Conservation (phyloP, 2,329 filamentous ascomycete genomes). For the Pseudogymnoascus sp. region DNA sequence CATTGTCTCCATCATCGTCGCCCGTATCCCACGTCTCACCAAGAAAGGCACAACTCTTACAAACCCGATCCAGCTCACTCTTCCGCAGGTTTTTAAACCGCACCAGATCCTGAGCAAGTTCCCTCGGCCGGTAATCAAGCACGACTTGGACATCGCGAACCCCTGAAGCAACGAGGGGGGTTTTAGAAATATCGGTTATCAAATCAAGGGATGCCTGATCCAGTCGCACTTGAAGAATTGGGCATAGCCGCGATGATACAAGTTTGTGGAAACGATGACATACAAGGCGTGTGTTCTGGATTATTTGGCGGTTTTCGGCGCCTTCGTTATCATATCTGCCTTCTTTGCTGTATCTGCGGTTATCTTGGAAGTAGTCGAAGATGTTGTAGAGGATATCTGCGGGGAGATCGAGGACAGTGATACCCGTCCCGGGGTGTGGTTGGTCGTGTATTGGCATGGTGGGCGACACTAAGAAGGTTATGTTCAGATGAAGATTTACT, state of each 20-base stretch:
- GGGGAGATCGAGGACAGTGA: too few species aligned
- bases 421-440: too few species aligned
- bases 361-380: too few species aligned
- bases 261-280: neutral
- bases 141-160: neutral
- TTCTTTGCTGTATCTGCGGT: slow-evolving; percentile 9
- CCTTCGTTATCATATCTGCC: slow-evolving; percentile 14
- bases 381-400: too few species aligned
- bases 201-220: neutral
- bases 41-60: too few species aligned
- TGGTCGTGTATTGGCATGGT: too few species aligned
- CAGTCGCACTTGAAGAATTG: neutral
- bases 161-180: neutral
- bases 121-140: neutral
- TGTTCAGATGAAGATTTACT: too few species aligned
- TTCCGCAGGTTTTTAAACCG: neutral
- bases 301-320: neutral
- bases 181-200: neutral
- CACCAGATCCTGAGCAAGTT: neutral
- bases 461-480: too few species aligned
- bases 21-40: too few species aligned
- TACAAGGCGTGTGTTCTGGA: neutral
- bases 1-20: neutral
- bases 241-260: slow-evolving; percentile 3
- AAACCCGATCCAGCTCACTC: neutral